Conservation (phyloP, 2,329 filamentous ascomycete genomes). For the Phialophora expanda region DNA sequence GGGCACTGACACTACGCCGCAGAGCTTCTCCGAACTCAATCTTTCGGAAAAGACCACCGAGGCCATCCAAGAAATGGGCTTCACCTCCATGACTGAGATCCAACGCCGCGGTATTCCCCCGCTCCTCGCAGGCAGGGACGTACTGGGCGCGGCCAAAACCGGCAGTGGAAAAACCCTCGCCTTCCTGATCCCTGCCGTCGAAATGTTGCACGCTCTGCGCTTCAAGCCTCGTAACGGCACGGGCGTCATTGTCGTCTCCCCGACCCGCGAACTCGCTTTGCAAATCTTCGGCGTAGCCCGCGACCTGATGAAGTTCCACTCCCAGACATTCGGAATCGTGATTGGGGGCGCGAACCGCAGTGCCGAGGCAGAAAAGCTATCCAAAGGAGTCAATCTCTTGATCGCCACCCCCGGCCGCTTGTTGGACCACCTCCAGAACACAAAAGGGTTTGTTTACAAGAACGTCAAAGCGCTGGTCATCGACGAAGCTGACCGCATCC, state of each 20-base stretch:
- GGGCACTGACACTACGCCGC: slow-evolving; percentile 64
- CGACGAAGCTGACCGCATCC: slow-evolving; percentile 93
- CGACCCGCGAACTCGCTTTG: slow-evolving; percentile 89
- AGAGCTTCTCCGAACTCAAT: slow-evolving; percentile 79
- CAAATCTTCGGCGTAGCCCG: slow-evolving; percentile 96
- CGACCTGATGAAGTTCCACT: slow-evolving; percentile 90
- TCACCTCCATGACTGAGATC: slow-evolving; percentile 94
- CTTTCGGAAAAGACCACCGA: slow-evolving; percentile 87
- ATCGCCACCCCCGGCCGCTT: slow-evolving; percentile 93
- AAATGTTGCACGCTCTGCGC: slow-evolving; percentile 85
- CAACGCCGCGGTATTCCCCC: slow-evolving; percentile 87
- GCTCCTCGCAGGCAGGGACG: slow-evolving; percentile 84
- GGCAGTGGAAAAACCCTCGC: slow-evolving; percentile 94
- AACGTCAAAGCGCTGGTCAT: slow-evolving; percentile 91
- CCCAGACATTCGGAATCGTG: slow-evolving; percentile 93
- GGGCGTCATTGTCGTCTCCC: slow-evolving; percentile 89
- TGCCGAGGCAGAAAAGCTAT: slow-evolving; percentile 91
- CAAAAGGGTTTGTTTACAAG: slow-evolving; percentile 86
- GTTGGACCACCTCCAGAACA: slow-evolving; percentile 93
- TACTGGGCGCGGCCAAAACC: slow-evolving; percentile 94
- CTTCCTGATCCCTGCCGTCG: slow-evolving; percentile 91
- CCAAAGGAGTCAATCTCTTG: slow-evolving; percentile 90
- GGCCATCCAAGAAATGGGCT: slow-evolving; percentile 89
- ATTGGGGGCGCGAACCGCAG: slow-evolving; percentile 92
- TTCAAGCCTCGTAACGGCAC: slow-evolving; percentile 96